These are phyloP conservation scores for Gymnopus androsaceus DNA, from an alignment of 1,284 basidiomycete species.

Conservation along the genomic window DNA sequence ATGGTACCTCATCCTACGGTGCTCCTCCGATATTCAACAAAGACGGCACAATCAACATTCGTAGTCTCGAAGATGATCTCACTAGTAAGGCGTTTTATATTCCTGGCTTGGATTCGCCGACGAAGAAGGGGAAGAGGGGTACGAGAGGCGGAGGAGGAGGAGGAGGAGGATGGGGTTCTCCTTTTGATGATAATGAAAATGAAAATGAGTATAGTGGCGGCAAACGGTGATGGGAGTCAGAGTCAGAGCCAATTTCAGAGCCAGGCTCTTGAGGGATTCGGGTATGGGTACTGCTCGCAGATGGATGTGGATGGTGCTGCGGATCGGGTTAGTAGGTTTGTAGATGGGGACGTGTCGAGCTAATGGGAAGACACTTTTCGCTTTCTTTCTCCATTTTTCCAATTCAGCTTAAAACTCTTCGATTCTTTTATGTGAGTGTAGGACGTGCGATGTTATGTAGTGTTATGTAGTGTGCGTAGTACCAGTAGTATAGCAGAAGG, in stretches of 20 bases:
- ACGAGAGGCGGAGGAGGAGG: constrained; percentile 1
- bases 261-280: no score
- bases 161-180: not conserved
- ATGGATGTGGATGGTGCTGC: constrained; percentile 34
- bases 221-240: no score
- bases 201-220: not conserved
- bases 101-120: not conserved
- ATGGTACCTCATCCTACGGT: not conserved
- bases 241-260: no score
- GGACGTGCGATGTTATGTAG: no score
- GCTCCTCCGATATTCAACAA: constrained; percentile 4
- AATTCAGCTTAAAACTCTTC: no score
- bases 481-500: no score
- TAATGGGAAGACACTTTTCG: no score
- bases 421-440: no score
- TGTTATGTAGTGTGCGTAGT: no score
- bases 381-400: no score
- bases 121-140: constrained; percentile 10
- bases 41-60: constrained; percentile 11
- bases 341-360: constrained; percentile 35
- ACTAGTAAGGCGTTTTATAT: constrained; percentile 4
- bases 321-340: constrained; percentile 31
- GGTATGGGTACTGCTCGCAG: constrained; percentile 34
- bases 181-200: not conserved
- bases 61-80: constrained; percentile 4